Evolutionary conservation across 192 early-diverging fungal genomes (phyloP).

Genomic region (Coemansia asiatica): DNA sequence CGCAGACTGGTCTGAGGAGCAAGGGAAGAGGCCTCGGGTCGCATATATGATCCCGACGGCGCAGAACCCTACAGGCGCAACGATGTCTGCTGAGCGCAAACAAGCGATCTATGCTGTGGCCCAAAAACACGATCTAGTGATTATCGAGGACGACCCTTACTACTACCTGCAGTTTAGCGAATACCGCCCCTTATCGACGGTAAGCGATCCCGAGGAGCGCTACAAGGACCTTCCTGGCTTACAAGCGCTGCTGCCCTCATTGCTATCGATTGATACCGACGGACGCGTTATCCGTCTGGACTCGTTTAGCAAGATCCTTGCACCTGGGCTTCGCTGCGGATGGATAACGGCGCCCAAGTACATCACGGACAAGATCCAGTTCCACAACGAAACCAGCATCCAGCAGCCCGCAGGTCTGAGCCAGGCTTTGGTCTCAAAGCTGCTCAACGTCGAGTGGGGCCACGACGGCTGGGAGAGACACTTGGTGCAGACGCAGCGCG

Average conservation of each 20-base stretch:
- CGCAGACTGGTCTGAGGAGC: slow-evolving; percentile 36
- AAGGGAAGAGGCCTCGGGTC: slow-evolving; percentile 50
- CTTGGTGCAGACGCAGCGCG: slow-evolving; percentile 63
- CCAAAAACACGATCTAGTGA: slow-evolving; percentile 73
- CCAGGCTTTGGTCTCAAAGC: slow-evolving; percentile 71
- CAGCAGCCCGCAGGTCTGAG: slow-evolving; percentile 82
- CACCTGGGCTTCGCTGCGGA: slow-evolving; percentile 83
- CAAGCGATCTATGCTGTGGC: slow-evolving; percentile 76
- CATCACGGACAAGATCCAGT: slow-evolving; percentile 76
- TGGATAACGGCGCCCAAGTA: slow-evolving; percentile 69
- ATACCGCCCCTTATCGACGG: slow-evolving; percentile 16
- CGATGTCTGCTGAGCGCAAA: slow-evolving; percentile 74
- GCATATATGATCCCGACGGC: slow-evolving; percentile 84
- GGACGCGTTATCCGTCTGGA: slow-evolving; percentile 89
- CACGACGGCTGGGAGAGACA: slow-evolving; percentile 76
- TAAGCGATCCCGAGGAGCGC: slow-evolving; percentile 18
- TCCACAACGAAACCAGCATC: slow-evolving; percentile 79
- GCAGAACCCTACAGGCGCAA: slow-evolving; percentile 88
- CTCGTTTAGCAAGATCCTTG: slow-evolving; percentile 89
- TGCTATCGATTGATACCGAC: slow-evolving; percentile 88
- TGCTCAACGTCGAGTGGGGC: slow-evolving; percentile 79
- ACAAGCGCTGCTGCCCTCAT: slow-evolving; percentile 60
- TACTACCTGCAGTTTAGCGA: slow-evolving; percentile 79
- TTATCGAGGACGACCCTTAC: slow-evolving; percentile 96
- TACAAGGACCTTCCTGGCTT: slow-evolving; percentile 29